These are phyloP conservation scores for Candida ficus DNA, from an alignment of 805 yeast species.

Conservation along the genomic window DNA sequence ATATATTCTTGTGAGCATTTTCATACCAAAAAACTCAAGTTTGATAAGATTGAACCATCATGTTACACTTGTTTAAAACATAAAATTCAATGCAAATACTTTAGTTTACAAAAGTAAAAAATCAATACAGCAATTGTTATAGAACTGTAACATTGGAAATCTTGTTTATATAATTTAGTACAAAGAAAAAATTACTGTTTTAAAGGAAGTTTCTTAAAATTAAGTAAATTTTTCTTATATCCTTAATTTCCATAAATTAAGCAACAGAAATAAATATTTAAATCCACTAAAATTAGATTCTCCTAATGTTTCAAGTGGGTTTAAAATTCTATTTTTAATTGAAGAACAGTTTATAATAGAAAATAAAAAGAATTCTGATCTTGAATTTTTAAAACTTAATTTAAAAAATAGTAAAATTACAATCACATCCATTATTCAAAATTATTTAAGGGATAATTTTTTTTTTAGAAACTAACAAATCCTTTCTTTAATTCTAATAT, in stretches of 20 bases:
- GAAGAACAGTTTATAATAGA: slow-evolving; percentile 7
- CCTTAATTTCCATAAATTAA: not conserved
- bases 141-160: no score
- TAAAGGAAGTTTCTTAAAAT: not conserved
- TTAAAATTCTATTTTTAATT: slow-evolving; percentile 1
- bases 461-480: slow-evolving; percentile 4
- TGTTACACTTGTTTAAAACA: slow-evolving; percentile 7
- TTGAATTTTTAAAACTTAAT: slow-evolving; percentile 4
- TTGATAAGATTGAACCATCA: slow-evolving; percentile 5
- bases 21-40: slow-evolving; percentile 8
- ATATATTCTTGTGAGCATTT: slow-evolving; percentile 11
- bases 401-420: not conserved
- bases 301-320: not conserved
- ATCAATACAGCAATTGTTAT: no score
- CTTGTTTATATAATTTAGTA: no score
- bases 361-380: slow-evolving; percentile 1
- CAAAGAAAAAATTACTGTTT: not conserved
- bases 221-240: not conserved
- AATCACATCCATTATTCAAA: not conserved
- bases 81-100: slow-evolving; percentile 2
- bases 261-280: slow-evolving; percentile 3
- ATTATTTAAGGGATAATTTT: slow-evolving; percentile 1
- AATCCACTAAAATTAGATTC: not conserved
- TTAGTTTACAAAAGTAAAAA: no score
- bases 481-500: slow-evolving; percentile 9